Base-by-base conservation (phyloP, 495 filamentous ascomycete species). In the Neurospora sp. region DNA sequence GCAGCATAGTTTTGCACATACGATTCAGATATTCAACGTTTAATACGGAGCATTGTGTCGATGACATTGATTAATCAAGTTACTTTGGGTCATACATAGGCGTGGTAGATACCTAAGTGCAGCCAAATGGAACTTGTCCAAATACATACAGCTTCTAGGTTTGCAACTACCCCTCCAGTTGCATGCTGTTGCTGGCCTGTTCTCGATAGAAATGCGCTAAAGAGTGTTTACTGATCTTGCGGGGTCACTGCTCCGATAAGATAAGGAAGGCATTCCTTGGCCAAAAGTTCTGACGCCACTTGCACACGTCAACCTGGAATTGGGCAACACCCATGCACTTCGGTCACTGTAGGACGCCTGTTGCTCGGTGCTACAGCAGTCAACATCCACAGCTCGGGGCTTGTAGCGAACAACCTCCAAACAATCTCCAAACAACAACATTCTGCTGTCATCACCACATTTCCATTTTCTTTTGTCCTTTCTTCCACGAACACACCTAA, bases 261-360 rank as follows among this genome's bases (percentile, higher is more conserved):
- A 70, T 72, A 72, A 62, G 23, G 23, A 62, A 72, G 73, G 16
- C 5, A 49, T 18, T n/a, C n/a, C n/a, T n/a, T 5, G 20, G 66
- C 74, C 42, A 73, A 71, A 73, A 75, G 41, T 75, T 75, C 62
- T 73, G 71, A 71, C 74, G 74, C 71, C 69, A 71, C 35, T 54
- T 62, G 54, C 39, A 35, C 39, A 38, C 49, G 40, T 35, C 42
- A 44, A n/a, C n/a, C n/a, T n/a, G n/a, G n/a, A n/a, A 35, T 40
- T 35, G 42, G 72, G 23, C 70, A 38, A 38, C 54, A 69, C 20
- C 41, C 42, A 27, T 31, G 44, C 16, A 42, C 41, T 42, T 46
- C 27, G 31, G 44, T 42, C 54, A 14, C 27, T 69, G 49, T 39
- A 66, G 5, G 12, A 62, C 3, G 54, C 54, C 54, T 66, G 12